Evolutionary conservation across 768 basidiomycete species (phyloP).

Genomic region (Russula virescens): DNA sequence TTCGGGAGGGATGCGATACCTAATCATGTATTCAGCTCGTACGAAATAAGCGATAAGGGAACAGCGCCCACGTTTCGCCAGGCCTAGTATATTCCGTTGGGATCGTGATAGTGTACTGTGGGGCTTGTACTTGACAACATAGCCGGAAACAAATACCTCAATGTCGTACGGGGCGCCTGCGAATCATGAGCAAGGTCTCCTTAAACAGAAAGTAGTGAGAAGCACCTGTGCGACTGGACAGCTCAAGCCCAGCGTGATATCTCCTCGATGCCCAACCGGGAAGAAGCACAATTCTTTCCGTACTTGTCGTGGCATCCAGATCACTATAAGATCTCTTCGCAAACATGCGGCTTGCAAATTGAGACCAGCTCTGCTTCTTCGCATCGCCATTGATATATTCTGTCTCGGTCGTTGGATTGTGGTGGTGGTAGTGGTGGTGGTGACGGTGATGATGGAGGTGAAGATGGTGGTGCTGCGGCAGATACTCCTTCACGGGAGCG

Average conservation of each 20-base stretch:
- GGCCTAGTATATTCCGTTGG: slow-evolving; percentile 65
- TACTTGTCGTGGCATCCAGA: slow-evolving; percentile 23
- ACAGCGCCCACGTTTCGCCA: slow-evolving; percentile 61
- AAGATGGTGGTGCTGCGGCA: slow-evolving; percentile 32
- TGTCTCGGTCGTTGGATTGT: slow-evolving; percentile 24
- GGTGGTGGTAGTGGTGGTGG: neutral
- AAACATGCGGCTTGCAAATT: slow-evolving; percentile 56
- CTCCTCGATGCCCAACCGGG: slow-evolving; percentile 75
- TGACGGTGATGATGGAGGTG: neutral
- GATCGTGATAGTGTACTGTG: slow-evolving; percentile 62
- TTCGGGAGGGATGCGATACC: slow-evolving; percentile 23
- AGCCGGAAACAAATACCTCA: slow-evolving; percentile 72
- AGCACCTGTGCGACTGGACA: slow-evolving; percentile 28
- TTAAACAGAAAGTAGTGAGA: slow-evolving; percentile 9
- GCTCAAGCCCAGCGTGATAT: slow-evolving; percentile 31
- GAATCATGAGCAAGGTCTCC: slow-evolving; percentile 20
- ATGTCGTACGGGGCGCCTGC: slow-evolving; percentile 56
- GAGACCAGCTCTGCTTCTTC: slow-evolving; percentile 45
- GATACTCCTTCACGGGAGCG: slow-evolving; percentile 44
- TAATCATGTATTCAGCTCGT: neutral
- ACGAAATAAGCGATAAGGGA: neutral
- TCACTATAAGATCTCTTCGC: slow-evolving; percentile 25
- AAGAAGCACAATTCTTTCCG: slow-evolving; percentile 56
- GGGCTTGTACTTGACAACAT: slow-evolving; percentile 54
- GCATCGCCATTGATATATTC: slow-evolving; percentile 25